Evolutionary conservation across 257 asterid species (phyloP).

Genomic region (Schizonepeta tenuifolia): DNA sequence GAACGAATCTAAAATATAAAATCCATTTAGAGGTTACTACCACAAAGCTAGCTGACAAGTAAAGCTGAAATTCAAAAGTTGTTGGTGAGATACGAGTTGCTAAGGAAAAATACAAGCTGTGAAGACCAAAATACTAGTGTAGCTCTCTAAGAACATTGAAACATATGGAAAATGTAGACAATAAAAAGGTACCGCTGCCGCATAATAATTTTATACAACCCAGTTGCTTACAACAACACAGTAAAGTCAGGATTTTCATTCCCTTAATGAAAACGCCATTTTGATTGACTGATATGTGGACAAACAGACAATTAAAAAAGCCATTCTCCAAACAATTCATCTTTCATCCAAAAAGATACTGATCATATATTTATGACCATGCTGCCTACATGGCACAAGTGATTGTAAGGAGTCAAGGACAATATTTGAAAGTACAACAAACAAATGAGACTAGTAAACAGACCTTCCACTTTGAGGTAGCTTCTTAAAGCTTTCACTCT

Average conservation of each 20-base stretch:
- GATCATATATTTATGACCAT: slow-evolving; percentile 5
- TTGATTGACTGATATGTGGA: not conserved
- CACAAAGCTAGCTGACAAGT: slow-evolving; percentile 8
- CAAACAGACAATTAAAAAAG: slow-evolving; percentile 2
- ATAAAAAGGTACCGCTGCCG: not conserved
- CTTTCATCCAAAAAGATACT: slow-evolving; percentile 15
- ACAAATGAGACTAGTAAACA: slow-evolving; percentile 30
- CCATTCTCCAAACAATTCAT: not conserved
- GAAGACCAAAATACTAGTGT: not conserved
- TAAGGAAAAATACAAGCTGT: not conserved
- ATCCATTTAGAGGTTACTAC: slow-evolving; percentile 9
- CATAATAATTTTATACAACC: slow-evolving; percentile 18
- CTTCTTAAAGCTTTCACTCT: slow-evolving; percentile 62
- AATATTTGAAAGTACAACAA: slow-evolving; percentile 2
- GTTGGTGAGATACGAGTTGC: not conserved
- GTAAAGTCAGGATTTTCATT: not conserved
- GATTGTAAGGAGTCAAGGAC: not conserved
- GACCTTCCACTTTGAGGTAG: slow-evolving; percentile 78
- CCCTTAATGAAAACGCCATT: slow-evolving; percentile 20
- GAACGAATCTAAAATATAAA: slow-evolving; percentile 6
- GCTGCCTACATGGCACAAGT: not conserved
- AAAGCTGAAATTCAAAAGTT: slow-evolving; percentile 18
- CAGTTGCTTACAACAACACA: slow-evolving; percentile 7
- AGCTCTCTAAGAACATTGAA: slow-evolving; percentile 10
- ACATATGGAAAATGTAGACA: not conserved